A percentile compares a stretch with the other conserved stretches of the same genome.
Evolutionary conservation across 2,329 filamentous ascomycete genomes (phyloP).

Genomic region (Chaetomium sp.): DNA sequence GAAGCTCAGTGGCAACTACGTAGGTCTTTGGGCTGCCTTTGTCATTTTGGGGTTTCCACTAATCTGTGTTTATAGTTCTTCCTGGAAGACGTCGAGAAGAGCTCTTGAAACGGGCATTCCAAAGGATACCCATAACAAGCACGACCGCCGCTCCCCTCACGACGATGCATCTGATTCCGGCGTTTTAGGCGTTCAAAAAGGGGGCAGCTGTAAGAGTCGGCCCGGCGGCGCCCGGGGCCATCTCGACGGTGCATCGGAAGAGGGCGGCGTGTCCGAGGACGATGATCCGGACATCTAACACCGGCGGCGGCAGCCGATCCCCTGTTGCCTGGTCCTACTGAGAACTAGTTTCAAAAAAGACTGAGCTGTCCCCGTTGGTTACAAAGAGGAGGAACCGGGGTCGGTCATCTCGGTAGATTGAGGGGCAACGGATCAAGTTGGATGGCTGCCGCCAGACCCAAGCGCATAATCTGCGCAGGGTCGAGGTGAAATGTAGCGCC

Average conservation of each 20-base stretch:
- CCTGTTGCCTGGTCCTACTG: slow-evolving; percentile 66
- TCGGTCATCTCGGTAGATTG: slow-evolving; percentile 47
- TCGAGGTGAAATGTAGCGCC: slow-evolving; percentile 10
- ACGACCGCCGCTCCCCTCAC: slow-evolving; percentile 39
- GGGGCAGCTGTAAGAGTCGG: slow-evolving; percentile 31
- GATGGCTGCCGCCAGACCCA: slow-evolving; percentile 58
- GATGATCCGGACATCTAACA: slow-evolving; percentile 66
- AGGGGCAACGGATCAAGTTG: slow-evolving; percentile 64
- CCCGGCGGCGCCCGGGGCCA: slow-evolving; percentile 38
- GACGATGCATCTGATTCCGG: slow-evolving; percentile 47
- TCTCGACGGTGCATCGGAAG: slow-evolving; percentile 44
- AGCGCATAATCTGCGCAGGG: slow-evolving; percentile 11
- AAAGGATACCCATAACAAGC: slow-evolving; percentile 44
- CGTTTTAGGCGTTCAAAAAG: slow-evolving; percentile 57
- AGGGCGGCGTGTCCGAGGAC: slow-evolving; percentile 61
- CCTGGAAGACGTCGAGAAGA: slow-evolving; percentile 73
- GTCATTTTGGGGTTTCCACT: not conserved
- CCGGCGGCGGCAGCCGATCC: slow-evolving; percentile 64
- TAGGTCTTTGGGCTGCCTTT: slow-evolving; percentile 49
- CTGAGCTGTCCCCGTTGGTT: not conserved
- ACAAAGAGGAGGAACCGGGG: not conserved
- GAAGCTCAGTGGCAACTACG: slow-evolving; percentile 89
- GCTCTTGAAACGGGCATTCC: slow-evolving; percentile 64
- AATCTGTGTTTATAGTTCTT: slow-evolving; percentile 69
- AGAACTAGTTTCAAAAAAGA: slow-evolving; percentile 26